phyloP scores from a whole-genome alignment of 371 early-diverging fungal genomes.

The Actinomortierella wolfii region DNA sequence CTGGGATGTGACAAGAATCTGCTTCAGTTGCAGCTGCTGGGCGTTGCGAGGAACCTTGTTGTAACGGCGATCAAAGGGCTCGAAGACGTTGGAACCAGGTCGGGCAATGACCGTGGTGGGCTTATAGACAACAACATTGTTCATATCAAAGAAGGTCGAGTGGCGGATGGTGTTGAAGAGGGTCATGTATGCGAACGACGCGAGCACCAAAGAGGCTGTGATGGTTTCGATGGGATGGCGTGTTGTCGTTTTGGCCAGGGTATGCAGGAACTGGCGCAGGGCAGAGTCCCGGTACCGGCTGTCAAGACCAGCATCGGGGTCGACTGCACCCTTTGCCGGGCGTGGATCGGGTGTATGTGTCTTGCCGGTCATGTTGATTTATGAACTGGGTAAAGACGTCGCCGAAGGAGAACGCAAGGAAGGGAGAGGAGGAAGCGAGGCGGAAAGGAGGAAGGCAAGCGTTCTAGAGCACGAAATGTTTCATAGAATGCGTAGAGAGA shows the following conservation, averaged over 20 bases:
- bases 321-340: constrained; percentile 21
- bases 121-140: constrained; percentile 56
- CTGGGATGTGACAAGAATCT: constrained; percentile 51
- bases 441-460: neutral
- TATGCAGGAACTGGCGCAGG: constrained; percentile 40
- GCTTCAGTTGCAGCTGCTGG: constrained; percentile 58
- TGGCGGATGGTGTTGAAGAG: constrained; percentile 76
- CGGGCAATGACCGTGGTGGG: constrained; percentile 58
- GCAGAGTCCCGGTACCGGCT: constrained; percentile 36
- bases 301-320: constrained; percentile 23
- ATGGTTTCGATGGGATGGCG: constrained; percentile 86
- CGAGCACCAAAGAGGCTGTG: constrained; percentile 70
- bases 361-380: constrained; percentile 37
- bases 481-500: neutral
- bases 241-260: constrained; percentile 48
- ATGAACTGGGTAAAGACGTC: neutral
- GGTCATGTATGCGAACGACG: constrained; percentile 77
- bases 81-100: constrained; percentile 43
- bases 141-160: constrained; percentile 66
- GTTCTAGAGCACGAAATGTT: neutral
- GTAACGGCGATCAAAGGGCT: constrained; percentile 45
- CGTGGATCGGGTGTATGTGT: constrained; percentile 39
- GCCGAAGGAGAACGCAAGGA: neutral
- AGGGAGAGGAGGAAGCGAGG: neutral
- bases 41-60: constrained; percentile 49